Percentiles rank a stretch among this genome's conserved stretches.
Conservation (phyloP, 2,329 filamentous ascomycete species). For the Penicillium oxalicum region DNA sequence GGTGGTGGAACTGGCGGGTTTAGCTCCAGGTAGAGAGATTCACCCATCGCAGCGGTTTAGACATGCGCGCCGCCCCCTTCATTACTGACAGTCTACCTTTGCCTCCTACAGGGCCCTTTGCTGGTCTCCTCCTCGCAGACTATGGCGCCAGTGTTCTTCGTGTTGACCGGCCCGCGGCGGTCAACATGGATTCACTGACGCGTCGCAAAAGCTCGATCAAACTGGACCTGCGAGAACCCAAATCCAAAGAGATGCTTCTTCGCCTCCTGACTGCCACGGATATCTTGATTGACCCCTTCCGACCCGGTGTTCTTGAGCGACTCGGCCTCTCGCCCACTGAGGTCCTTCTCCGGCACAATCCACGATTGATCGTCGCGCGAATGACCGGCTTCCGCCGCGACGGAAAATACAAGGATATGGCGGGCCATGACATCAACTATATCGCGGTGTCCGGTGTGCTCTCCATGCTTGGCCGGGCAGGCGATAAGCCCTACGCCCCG, state of each 20-base stretch:
- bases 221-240: constrained; percentile 66
- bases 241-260: constrained; percentile 61
- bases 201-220: constrained; percentile 75
- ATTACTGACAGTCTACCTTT: constrained; percentile 3
- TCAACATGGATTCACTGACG: constrained; percentile 66
- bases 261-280: constrained; percentile 60
- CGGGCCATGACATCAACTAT: constrained; percentile 95
- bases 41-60: no score
- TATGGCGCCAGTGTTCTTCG: constrained; percentile 83
- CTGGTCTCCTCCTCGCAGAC: constrained; percentile 81
- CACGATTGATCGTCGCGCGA: constrained; percentile 70
- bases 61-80: no score
- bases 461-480: constrained; percentile 64
- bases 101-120: constrained; percentile 64
- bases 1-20: constrained; percentile 62
- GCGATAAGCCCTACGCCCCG: constrained; percentile 69
- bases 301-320: constrained; percentile 82
- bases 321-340: constrained; percentile 67
- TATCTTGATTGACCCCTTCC: constrained; percentile 87
- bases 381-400: constrained; percentile 88
- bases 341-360: constrained; percentile 62
- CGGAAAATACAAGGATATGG: constrained; percentile 80
- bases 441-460: constrained; percentile 80
- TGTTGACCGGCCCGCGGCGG: constrained; percentile 59
- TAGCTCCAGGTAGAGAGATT: constrained; percentile 53